phyloP scores from a whole-genome alignment of 805 yeast species.

The Blastobotrys terrestris region DNA sequence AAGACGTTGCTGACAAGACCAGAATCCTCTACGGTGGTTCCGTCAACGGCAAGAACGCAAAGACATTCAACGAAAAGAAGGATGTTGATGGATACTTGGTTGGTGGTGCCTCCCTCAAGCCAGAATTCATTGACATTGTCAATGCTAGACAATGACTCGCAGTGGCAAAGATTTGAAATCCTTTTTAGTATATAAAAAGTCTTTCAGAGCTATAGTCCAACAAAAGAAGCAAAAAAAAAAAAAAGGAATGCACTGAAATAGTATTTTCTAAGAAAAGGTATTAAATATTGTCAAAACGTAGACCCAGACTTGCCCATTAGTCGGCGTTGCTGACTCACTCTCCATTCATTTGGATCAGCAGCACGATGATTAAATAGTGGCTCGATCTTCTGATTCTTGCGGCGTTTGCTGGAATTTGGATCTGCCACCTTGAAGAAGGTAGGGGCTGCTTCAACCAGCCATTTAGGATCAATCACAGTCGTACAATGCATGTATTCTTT shows the following conservation, averaged over 20 bases:
- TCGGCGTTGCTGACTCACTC: conserved; percentile 45
- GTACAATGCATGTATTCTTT: conserved; percentile 84
- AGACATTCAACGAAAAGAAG: conserved; percentile 80
- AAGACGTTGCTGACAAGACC: conserved; percentile 63
- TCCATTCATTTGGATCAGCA: conserved; percentile 66
- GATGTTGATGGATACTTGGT: conserved; percentile 99
- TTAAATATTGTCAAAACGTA: background rate
- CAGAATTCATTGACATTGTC: conserved; percentile 93
- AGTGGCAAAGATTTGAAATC: background rate
- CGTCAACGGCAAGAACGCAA: conserved; percentile 90
- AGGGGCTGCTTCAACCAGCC: conserved; percentile 73
- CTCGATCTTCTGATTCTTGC: conserved; percentile 58
- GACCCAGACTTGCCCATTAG: conserved; percentile 6
- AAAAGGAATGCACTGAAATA: too few relatives aligned
- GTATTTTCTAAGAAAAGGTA: too few relatives aligned
- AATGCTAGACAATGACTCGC: conserved; percentile 67
- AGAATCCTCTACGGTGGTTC: conserved; percentile 99
- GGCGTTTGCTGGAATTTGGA: conserved; percentile 43
- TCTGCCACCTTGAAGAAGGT: conserved; percentile 64
- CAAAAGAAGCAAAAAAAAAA: too few relatives aligned
- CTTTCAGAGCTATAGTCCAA: too few relatives aligned
- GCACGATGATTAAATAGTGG: conserved; percentile 63
- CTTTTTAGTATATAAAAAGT: too few relatives aligned
- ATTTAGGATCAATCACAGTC: conserved; percentile 58
- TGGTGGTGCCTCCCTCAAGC: conserved; percentile 98